Percentiles rank a stretch among this genome's conserved stretches.
These are phyloP conservation scores for Marchantia polymorpha DNA, from an alignment of 225 moss, liverwort and hornwort species.

Conservation along the genomic window DNA sequence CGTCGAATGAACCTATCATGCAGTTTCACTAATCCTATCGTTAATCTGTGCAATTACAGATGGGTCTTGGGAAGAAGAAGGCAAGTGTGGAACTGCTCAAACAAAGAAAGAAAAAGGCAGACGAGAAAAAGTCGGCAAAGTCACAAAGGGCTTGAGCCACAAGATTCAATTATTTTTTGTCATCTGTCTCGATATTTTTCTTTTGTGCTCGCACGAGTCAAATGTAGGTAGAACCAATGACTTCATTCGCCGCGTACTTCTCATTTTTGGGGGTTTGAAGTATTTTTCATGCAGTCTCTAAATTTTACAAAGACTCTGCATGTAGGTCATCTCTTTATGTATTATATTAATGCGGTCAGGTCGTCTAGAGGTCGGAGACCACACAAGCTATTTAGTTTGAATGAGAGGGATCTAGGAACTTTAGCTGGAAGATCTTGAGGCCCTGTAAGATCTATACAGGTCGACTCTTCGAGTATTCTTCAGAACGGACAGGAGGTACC, in stretches of 20 bases:
- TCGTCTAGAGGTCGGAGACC: not conserved
- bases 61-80: slow-evolving; percentile 83
- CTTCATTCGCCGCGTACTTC: not conserved
- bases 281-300: not conserved
- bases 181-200: not conserved
- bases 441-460: too few relatives aligned
- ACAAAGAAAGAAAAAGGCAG: slow-evolving; percentile 66
- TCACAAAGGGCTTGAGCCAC: not conserved
- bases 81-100: slow-evolving; percentile 63
- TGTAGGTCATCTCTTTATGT: not conserved
- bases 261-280: not conserved
- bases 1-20: too few relatives aligned
- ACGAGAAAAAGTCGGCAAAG: slow-evolving; percentile 26
- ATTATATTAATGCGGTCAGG: not conserved
- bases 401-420: too few relatives aligned
- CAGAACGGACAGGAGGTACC: too few relatives aligned
- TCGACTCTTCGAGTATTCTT: too few relatives aligned
- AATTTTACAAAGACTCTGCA: not conserved
- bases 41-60: slow-evolving; percentile 22
- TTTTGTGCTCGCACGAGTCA: not conserved
- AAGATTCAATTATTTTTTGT: not conserved
- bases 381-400: not conserved
- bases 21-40: too few relatives aligned
- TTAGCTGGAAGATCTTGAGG: too few relatives aligned
- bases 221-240: not conserved